These are phyloP conservation scores for Chlamydomonas sp. DNA, from an alignment of 139 green algal genomes.

Conservation along the genomic window DNA sequence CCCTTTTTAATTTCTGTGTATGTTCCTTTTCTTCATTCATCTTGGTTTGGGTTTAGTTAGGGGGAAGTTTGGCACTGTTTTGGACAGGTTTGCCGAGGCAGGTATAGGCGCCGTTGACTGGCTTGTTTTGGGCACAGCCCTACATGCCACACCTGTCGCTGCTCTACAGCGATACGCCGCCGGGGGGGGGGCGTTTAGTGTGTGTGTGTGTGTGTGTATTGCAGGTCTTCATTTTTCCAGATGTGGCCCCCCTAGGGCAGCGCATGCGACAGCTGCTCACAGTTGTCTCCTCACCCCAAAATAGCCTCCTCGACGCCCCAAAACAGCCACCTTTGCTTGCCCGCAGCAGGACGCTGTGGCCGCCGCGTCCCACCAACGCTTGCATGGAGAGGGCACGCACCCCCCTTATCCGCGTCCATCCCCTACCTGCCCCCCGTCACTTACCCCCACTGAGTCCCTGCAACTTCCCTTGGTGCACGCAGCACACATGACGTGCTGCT, in stretches of 20 bases:
- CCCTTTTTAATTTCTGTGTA: too few relatives aligned
- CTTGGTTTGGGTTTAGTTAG: background rate
- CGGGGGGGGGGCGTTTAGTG: conserved; percentile 9
- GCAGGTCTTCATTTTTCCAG: background rate
- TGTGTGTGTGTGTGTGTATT: background rate
- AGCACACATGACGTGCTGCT: too few relatives aligned
- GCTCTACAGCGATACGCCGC: conserved; percentile 36
- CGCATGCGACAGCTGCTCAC: background rate
- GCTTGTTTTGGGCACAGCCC: too few relatives aligned
- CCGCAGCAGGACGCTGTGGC: background rate
- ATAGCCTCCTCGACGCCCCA: background rate
- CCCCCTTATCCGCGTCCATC: background rate
- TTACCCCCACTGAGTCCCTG: background rate
- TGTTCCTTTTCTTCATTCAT: background rate
- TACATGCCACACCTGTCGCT: conserved; percentile 55
- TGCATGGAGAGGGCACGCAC: background rate
- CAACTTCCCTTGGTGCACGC: too few relatives aligned
- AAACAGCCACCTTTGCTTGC: background rate
- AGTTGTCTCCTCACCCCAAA: background rate
- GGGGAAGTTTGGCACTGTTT: too few relatives aligned
- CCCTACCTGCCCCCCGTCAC: background rate
- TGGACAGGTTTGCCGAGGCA: too few relatives aligned
- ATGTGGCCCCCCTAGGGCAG: background rate
- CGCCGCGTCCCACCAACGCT: background rate
- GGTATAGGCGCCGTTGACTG: too few relatives aligned